Evolutionary conservation across 2,329 filamentous ascomycete genomes (phyloP), one percentile per base, ranked within the genome.

Genomic region (Claviceps sp.): DNA sequence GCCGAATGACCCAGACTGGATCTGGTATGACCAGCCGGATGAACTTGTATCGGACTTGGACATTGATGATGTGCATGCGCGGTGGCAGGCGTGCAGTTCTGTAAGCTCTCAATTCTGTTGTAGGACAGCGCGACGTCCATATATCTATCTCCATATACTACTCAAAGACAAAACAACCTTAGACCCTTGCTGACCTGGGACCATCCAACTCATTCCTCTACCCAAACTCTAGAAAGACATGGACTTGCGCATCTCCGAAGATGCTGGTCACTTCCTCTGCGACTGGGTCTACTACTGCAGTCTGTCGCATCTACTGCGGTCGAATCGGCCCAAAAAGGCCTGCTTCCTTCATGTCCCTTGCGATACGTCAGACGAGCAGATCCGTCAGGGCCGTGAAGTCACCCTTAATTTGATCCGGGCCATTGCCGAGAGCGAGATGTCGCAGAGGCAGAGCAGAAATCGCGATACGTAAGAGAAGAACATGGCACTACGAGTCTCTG

Each of bases 211-310:
- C 14, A 10, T 8, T 19, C 11, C n/a, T 7, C 34, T 16, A 14
- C 5, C n/a, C 5, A 16, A 22, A 48, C 8, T 34, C 30, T 34
- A 71, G 72, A 59, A 64, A 44, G 63, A 68, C 45, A 57, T 66
- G 48, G 72, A 76, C 56, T 64, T 82, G 7, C 74, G 79, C 37
- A 70, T 85, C 41, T 88, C 84, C 0, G 75, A 81, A 44, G 82
- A 90, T 57, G 80, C 86, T 0, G 86, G 86, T 2, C 76, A 76
- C 19, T 90, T 84, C 64, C 71, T 89, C 16, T 90, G 86, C 66
- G 86, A 90, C 62, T 90, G 87, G 61, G 88, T 85, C 58, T 87
- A 85, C 65, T 89, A 81, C 66, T 81, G 79, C 6, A 85, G 81
- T 55, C 65, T 89, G 58, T 73, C 83, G 19, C 69, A 81, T 53